Conservation (phyloP, 2,329 filamentous ascomycete species). For the Calonectria henricotiae region DNA sequence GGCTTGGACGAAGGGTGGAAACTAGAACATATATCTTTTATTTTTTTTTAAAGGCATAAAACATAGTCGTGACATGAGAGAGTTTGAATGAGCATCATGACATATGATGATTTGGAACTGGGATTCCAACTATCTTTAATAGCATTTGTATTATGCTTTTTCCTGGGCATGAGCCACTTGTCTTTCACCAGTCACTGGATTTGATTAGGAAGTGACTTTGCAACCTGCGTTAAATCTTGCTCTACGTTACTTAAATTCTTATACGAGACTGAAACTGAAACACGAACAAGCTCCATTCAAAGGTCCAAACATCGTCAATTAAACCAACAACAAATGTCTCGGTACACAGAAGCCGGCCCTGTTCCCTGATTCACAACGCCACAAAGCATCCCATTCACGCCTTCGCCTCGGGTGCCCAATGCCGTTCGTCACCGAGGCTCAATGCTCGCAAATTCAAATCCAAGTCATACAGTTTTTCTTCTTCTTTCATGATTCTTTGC, state of each 20-base stretch:
- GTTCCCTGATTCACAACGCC: conserved; percentile 32
- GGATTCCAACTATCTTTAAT: conserved; percentile 16
- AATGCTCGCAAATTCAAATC: conserved; percentile 45
- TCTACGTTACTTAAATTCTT: no score
- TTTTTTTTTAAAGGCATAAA: background rate
- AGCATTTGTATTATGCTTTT: background rate
- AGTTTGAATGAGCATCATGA: conserved; percentile 16
- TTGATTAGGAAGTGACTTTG: background rate
- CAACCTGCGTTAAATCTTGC: conserved; percentile 1
- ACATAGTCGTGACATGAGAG: conserved; percentile 6
- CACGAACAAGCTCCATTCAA: background rate
- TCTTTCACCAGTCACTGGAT: background rate
- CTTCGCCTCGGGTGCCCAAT: conserved; percentile 35
- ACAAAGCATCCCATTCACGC: conserved; percentile 37
- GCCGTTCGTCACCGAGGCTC: conserved; percentile 33
- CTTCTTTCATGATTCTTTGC: conserved; percentile 48
- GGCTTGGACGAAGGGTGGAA: background rate
- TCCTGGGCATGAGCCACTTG: background rate
- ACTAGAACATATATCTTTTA: conserved; percentile 6
- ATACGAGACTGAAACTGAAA: background rate
- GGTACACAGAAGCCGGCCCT: conserved; percentile 25
- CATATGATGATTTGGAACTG: conserved; percentile 3
- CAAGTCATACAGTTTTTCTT: conserved; percentile 50
- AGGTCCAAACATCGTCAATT: conserved; percentile 38
- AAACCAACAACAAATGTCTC: conserved; percentile 26